A percentile compares a stretch with the other conserved stretches of the same genome.
phyloP scores from a whole-genome alignment of 2,329 filamentous ascomycete genomes.

The Nothomitra cinnamomea region DNA sequence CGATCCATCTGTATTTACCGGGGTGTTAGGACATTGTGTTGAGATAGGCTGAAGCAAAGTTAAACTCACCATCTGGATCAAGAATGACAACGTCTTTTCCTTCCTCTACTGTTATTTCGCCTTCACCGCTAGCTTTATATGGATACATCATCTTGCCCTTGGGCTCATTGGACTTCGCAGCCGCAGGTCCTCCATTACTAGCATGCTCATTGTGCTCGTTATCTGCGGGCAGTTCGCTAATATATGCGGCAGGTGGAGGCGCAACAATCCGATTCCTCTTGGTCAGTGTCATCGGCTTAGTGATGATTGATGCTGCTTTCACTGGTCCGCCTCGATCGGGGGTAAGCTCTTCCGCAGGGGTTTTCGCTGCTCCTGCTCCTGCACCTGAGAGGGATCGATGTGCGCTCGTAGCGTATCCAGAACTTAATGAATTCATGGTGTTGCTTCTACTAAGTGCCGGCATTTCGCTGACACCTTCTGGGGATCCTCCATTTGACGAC shows the following conservation, averaged over 20 bases:
- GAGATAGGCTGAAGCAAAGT: not conserved
- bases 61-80: slow-evolving; percentile 67
- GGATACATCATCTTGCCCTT: slow-evolving; percentile 79
- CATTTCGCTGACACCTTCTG: slow-evolving; percentile 34
- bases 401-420: slow-evolving; percentile 67
- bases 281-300: slow-evolving; percentile 16
- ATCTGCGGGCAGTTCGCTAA: slow-evolving; percentile 43
- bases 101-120: slow-evolving; percentile 66
- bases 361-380: slow-evolving; percentile 20
- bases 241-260: slow-evolving; percentile 69
- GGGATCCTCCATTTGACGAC: slow-evolving; percentile 20
- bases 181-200: slow-evolving; percentile 4
- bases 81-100: slow-evolving; percentile 62
- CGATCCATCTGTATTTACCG: slow-evolving; percentile 48
- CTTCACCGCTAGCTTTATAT: slow-evolving; percentile 65
- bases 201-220: slow-evolving; percentile 20
- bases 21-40: not conserved
- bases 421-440: slow-evolving; percentile 81
- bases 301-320: slow-evolving; percentile 20
- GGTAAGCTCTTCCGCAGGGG: slow-evolving; percentile 34
- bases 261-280: slow-evolving; percentile 63
- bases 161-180: slow-evolving; percentile 31
- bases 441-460: slow-evolving; percentile 60
- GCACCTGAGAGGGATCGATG: slow-evolving; percentile 56
- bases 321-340: slow-evolving; percentile 23